Evolutionary conservation across 192 early-diverging fungal species (phyloP), one percentile per base, ranked within the genome.

Genomic region (Umbelopsis sp.): DNA sequence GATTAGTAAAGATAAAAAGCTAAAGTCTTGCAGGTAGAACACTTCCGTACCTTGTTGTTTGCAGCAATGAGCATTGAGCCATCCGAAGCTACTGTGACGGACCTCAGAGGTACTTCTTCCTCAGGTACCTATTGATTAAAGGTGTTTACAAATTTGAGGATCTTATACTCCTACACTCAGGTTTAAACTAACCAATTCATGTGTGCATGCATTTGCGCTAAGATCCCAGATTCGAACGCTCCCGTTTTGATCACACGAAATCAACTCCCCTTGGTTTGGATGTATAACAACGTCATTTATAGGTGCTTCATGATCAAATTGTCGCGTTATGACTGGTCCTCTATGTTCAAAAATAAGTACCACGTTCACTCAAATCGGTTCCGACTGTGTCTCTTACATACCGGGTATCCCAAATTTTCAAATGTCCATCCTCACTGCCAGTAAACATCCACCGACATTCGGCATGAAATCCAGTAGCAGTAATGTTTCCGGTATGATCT

Each of bases 381-480:
- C 8, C n/a, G 22, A 66, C 25, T 9, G 21, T 35, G 37, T 10
- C 11, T 4, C 33, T 12, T 2, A 86, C 82, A 23, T 81, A 89
- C 80, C 86, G 86, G 49, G 89, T 86, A 75, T 96, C 91, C 91
- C 91, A 95, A 23, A 96, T 87, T 72, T 91, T 91, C 23, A 96
- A 74, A 22, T 80, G 87, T 20, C 88, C 80, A 71, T 95, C 95
- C 52, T 91, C 85, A 37, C 87, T 85, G 18, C 90, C 92, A 35
- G 88, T 91, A 33, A 94, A 91, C 79, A 95, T 91, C 82, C 91
- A 89, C 53, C 90, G 78, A 20, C 90, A 87, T 69, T 94, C 91
- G 52, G 85, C 84, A 35, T 85, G 86, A 58, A 93, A 89, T 30
- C 84, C 82, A 7, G 86, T 78, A 4, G 86, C 86, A 18, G 85